Evolutionary conservation across 129 eudicot genomes (phyloP), one percentile per base, ranked within the genome.

Genomic region (Flaveria ramosissima): DNA sequence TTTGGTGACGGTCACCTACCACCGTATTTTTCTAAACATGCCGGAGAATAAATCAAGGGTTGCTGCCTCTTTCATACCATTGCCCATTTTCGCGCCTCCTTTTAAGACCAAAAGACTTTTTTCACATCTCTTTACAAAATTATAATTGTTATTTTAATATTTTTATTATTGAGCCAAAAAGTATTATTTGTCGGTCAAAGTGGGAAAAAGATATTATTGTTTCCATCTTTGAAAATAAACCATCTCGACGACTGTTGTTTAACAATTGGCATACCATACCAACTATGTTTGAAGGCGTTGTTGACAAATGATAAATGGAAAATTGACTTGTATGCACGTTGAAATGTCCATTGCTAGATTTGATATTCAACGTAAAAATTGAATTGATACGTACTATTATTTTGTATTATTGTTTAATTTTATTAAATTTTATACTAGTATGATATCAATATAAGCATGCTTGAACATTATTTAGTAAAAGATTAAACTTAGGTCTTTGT

Each of bases 301-400:
- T 20, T 36, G 41, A 36, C 41, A 36, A 36, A 36, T 61, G 50
- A 47, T 26, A 46, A 15, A 62, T 75, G 13, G n/a, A 7, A 46
- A 27, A 42, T 48, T 75, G 71, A 74, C 79, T 61, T 63, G 79
- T 26, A 27, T n/a, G 71, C 79, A 75, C 71, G 71, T 75, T 46
- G 20, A 32, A 45, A 21, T 21, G 39, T 46, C 26, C 41, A 69
- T 9, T 21, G 12, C 11, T 17, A n/a, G 60, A 53, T 5, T 16
- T 53, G 19, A 53, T 3, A 55, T 17, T 55, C 19, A n/a, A 20
- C 23, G 0, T 55, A 55, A 10, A 7, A 17, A 55, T 55, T n/a
- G 7, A 1, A 6, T 17, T 55, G 26, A n/a, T 55, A n/a, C n/a
- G n/a, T n/a, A 1, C 9, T 16, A 0, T 52, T n/a, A n/a, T n/a